Evolutionary conservation across 305 asterid genomes (phyloP).

Genomic region (Solanum hybrid): DNA sequence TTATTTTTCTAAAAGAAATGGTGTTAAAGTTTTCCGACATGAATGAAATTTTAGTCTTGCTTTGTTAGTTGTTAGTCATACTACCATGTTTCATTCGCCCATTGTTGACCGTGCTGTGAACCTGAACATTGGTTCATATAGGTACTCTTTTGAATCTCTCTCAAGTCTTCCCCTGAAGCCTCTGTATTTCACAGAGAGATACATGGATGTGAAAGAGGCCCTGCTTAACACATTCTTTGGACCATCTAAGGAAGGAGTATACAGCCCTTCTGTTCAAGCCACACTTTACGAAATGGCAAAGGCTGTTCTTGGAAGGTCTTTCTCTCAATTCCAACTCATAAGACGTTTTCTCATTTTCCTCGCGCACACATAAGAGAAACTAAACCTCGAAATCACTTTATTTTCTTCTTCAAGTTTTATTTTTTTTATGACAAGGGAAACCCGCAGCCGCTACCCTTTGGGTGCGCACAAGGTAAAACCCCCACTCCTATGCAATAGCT

Average conservation of each 20-base stretch:
- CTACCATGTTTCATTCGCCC: not conserved
- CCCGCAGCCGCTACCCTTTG: too few relatives aligned
- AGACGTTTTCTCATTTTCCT: not conserved
- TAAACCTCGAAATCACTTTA: not conserved
- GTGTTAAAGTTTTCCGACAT: not conserved
- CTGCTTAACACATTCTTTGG: constrained; percentile 72
- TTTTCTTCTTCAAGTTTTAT: not conserved
- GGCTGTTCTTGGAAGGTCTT: constrained; percentile 72
- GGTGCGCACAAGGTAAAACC: too few relatives aligned
- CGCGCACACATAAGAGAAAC: not conserved
- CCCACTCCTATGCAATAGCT: too few relatives aligned
- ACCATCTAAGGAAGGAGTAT: constrained; percentile 64
- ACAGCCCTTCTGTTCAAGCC: constrained; percentile 93
- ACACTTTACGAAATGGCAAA: constrained; percentile 80
- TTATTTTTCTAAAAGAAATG: not conserved
- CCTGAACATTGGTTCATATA: constrained; percentile 21
- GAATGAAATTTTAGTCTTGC: not conserved
- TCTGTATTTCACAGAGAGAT: constrained; percentile 49
- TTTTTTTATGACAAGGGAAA: too few relatives aligned
- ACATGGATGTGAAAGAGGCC: constrained; percentile 56
- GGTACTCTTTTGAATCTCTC: constrained; percentile 60
- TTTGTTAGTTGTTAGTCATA: not conserved
- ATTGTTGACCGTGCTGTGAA: not conserved
- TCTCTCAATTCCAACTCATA: not conserved
- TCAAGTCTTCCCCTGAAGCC: constrained; percentile 47